Evolutionary conservation across 305 asterid species (phyloP), one percentile per base, ranked within the genome.

Genomic region (Nicotiana rustica): DNA sequence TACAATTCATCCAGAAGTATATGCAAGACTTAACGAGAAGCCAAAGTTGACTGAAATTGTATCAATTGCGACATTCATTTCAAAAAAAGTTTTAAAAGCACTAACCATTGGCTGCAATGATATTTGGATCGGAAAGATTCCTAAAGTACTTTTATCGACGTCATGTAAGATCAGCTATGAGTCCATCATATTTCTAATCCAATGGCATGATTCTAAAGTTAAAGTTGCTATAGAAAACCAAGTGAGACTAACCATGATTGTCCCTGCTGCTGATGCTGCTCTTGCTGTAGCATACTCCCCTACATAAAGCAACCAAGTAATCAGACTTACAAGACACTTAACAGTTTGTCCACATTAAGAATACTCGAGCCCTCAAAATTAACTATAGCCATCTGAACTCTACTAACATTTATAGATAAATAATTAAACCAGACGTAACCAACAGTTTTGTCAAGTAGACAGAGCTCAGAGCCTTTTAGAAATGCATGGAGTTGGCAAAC

Each of bases 261-360:
- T 94, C 81, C 96, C 95, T 84, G 98, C 98, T 80, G 98, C 90
- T 81, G 99, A 91, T 82, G 99, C 93, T 5, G 99, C 99, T 88
- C 99, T 93, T 80, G 98, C 98, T 82, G 99, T 95, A 49, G 98
- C 99, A 84, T 92, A 92, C 85, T 95, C 99, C 62, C 99, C 99
- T 95, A 91, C 88, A 90, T 55, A 83, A 79, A 82, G 17, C 6
- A 85, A 61, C 71, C 83, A 82, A 3, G 41, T 33, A 10, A 85
- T 84, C 78, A 86, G 79, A 83, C 33, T 9, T 71, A 33, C 29
- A n/a, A 60, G 60, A 44, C 33, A 56, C 65, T 25, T 10, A 47
- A n/a, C 10, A 55, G 49, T 13, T 47, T 55, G 19, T 75, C 49
- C 49, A 21, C 15, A 55, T 10, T 55, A 44, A 66, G 33, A 35